Percentiles rank a stretch among this genome's conserved stretches.
Evolutionary conservation across 2,329 filamentous ascomycete genomes (phyloP).

Genomic region (Chaetomiaceae sp.): DNA sequence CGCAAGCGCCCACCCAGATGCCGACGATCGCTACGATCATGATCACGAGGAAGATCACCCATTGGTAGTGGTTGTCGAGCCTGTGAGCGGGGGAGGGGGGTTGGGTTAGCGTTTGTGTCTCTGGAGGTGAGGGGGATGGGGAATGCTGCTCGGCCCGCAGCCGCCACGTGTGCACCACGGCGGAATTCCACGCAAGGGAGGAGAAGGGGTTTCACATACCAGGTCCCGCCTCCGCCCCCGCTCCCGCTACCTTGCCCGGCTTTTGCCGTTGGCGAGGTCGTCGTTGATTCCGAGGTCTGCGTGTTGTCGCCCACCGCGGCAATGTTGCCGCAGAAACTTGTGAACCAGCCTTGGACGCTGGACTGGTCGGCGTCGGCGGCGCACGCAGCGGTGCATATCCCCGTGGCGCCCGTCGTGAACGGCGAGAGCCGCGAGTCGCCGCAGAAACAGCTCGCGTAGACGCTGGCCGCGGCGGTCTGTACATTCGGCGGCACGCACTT

Average conservation of each 20-base stretch:
- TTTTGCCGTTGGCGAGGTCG: conserved; percentile 22
- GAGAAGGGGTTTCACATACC: conserved; percentile 34
- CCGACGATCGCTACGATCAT: conserved; percentile 62
- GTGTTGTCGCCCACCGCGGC: conserved; percentile 16
- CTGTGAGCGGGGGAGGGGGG: conserved; percentile 39
- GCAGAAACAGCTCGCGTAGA: conserved; percentile 70
- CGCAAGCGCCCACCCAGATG: conserved; percentile 61
- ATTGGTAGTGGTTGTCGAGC: conserved; percentile 66
- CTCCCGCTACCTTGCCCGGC: conserved; percentile 22
- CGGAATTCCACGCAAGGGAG: too few species aligned
- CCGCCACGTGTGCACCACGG: too few species aligned
- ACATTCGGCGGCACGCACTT: conserved; percentile 59
- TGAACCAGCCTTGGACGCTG: conserved; percentile 65
- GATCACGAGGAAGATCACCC: conserved; percentile 75
- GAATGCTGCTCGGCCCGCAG: too few species aligned
- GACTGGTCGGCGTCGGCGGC: conserved; percentile 43
- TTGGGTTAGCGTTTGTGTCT: too few species aligned
- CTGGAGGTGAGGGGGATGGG: too few species aligned
- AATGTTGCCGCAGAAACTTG: conserved; percentile 52
- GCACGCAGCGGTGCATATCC: conserved; percentile 59
- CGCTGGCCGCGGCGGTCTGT: conserved; percentile 40
- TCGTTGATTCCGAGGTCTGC: conserved; percentile 20
- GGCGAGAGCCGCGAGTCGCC: conserved; percentile 50
- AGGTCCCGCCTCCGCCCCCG: conserved; percentile 36
- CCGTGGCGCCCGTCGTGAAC: conserved; percentile 50